These are phyloP conservation scores for Venturia asperata DNA, from an alignment of 2,329 filamentous ascomycete species.

Conservation along the genomic window DNA sequence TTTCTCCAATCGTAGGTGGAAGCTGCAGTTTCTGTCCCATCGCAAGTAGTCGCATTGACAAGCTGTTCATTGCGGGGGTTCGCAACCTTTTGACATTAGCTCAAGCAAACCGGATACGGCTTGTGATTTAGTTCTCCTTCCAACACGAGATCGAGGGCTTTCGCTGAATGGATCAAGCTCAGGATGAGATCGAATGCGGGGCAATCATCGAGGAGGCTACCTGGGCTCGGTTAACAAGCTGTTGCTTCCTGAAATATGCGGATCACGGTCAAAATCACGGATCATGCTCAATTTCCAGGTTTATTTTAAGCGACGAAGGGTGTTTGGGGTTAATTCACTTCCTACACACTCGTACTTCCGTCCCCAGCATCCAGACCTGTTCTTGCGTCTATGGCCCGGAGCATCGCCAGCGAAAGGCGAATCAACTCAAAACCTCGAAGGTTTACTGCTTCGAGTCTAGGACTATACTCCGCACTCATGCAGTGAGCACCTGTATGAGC, in stretches of 20 bases:
- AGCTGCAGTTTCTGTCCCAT: background rate
- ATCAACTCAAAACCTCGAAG: background rate
- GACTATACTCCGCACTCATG: slow-evolving; percentile 5
- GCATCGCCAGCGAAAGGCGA: background rate
- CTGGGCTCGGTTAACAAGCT: background rate
- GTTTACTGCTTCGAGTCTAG: background rate
- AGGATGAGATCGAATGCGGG: background rate
- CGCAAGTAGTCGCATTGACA: background rate
- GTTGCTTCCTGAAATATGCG: no score
- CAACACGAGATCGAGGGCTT: background rate
- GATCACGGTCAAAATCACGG: background rate
- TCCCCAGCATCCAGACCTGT: background rate
- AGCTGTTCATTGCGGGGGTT: background rate
- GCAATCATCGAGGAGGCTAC: background rate
- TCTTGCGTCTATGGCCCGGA: background rate
- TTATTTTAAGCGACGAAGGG: background rate
- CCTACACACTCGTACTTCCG: background rate
- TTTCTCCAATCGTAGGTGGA: background rate
- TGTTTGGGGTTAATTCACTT: background rate
- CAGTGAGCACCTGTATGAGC: background rate
- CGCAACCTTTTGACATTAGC: background rate
- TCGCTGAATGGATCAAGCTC: background rate
- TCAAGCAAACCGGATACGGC: background rate
- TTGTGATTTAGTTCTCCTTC: background rate
- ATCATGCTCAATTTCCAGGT: background rate